These are phyloP conservation scores for Erythrobasidium yunnanense DNA, from an alignment of 768 basidiomycete species.

Conservation along the genomic window DNA sequence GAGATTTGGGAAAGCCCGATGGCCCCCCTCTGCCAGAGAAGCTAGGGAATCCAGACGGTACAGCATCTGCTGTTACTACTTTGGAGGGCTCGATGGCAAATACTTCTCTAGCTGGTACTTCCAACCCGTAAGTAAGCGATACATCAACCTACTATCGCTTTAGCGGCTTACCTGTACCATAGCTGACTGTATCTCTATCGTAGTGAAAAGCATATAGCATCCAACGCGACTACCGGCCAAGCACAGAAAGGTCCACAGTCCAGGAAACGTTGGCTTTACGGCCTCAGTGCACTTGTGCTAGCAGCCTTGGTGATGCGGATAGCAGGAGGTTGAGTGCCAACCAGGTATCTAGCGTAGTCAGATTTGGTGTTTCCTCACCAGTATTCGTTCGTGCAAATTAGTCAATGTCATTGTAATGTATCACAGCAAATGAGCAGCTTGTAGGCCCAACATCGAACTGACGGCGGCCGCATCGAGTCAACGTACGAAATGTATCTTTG, in stretches of 20 bases:
- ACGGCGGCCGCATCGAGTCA: too few relatives aligned
- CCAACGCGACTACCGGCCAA: neutral
- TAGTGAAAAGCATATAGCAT: neutral
- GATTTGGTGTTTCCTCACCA: too few relatives aligned
- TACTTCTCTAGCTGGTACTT: too few relatives aligned
- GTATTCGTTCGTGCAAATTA: too few relatives aligned
- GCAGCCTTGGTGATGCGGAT: constrained; percentile 20
- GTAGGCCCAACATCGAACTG: too few relatives aligned
- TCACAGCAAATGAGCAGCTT: too few relatives aligned
- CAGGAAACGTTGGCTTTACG: constrained; percentile 5
- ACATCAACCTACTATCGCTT: too few relatives aligned
- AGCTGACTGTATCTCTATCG: neutral
- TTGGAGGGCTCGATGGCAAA: neutral
- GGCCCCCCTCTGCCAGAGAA: neutral
- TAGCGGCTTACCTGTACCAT: neutral
- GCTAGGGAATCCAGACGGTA: neutral
- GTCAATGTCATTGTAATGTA: too few relatives aligned
- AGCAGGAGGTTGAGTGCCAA: constrained; percentile 1
- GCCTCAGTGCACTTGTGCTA: constrained; percentile 6
- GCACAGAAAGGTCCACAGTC: neutral
- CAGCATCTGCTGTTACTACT: neutral
- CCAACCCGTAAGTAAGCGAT: neutral
- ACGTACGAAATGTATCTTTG: too few relatives aligned
- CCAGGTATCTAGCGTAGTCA: too few relatives aligned
- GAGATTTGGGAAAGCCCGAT: constrained; percentile 28